Percentiles rank a stretch among this genome's conserved stretches.
phyloP scores from a whole-genome alignment of 805 yeast genomes.

The Debaryomyces maramus region DNA sequence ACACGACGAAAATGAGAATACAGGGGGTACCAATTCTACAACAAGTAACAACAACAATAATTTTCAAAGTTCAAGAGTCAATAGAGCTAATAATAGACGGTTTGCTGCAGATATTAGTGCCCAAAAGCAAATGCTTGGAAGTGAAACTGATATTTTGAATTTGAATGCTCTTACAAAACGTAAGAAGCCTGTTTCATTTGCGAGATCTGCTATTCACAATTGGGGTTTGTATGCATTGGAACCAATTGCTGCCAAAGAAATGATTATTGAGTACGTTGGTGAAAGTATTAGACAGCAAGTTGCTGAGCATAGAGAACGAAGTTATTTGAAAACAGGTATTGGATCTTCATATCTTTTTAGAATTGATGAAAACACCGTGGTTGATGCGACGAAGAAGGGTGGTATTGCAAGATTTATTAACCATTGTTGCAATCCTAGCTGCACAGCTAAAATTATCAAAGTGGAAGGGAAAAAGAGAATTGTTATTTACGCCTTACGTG shows the following conservation, averaged over 20 bases:
- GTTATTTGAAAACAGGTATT: conserved; percentile 85
- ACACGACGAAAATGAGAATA: conserved; percentile 48
- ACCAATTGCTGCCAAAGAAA: conserved; percentile 92
- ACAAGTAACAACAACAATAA: conserved; percentile 14
- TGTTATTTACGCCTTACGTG: conserved; percentile 89
- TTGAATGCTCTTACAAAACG: conserved; percentile 86
- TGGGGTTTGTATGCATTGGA: conserved; percentile 98
- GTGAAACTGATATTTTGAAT: conserved; percentile 78
- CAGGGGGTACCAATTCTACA: conserved; percentile 5
- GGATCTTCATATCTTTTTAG: conserved; percentile 93
- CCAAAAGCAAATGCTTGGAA: conserved; percentile 71
- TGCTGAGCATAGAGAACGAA: conserved; percentile 87
- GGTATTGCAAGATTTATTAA: conserved; percentile 96
- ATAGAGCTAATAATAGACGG: conserved; percentile 82
- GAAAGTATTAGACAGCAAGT: conserved; percentile 91
- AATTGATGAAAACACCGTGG: conserved; percentile 89
- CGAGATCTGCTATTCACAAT: conserved; percentile 93
- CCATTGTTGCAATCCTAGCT: conserved; percentile 96
- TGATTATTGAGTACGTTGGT: conserved; percentile 98
- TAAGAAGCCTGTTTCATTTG: conserved; percentile 93
- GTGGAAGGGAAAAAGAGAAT: conserved; percentile 93
- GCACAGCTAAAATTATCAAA: conserved; percentile 94
- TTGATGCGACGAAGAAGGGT: conserved; percentile 96
- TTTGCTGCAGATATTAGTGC: conserved; percentile 88
- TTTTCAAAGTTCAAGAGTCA: conserved; percentile 72